Percentiles rank a stretch among this genome's conserved stretches.
Conservation (phyloP, 2,329 filamentous ascomycete genomes). For the Epichloe uncinata region DNA sequence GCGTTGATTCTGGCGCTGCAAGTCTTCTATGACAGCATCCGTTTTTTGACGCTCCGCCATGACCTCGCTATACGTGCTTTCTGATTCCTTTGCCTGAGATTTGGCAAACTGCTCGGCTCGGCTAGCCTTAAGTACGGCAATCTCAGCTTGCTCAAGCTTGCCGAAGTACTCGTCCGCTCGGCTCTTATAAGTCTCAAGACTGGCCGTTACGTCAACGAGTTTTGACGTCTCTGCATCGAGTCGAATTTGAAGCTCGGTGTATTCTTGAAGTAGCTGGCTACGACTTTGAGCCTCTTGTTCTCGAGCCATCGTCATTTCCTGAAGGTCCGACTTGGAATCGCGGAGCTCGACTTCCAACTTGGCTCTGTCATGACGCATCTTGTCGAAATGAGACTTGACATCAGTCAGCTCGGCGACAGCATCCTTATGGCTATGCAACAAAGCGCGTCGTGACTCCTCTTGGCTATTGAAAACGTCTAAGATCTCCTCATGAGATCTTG, state of each 20-base stretch:
- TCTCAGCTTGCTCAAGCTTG: slow-evolving; percentile 94
- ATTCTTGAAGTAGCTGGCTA: slow-evolving; percentile 80
- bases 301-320: slow-evolving; percentile 62
- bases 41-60: slow-evolving; percentile 89
- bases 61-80: slow-evolving; percentile 79
- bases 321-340: slow-evolving; percentile 69
- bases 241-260: slow-evolving; percentile 83
- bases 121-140: slow-evolving; percentile 81
- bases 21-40: slow-evolving; percentile 74
- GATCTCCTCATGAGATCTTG: slow-evolving; percentile 87
- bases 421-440: slow-evolving; percentile 76
- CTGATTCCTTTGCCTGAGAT: slow-evolving; percentile 75
- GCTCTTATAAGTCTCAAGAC: slow-evolving; percentile 77
- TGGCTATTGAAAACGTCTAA: slow-evolving; percentile 87
- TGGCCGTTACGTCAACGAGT: slow-evolving; percentile 69
- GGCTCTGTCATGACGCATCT: slow-evolving; percentile 68
- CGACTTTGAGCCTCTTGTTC: slow-evolving; percentile 85
- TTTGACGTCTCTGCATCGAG: slow-evolving; percentile 82
- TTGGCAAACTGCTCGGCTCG: slow-evolving; percentile 91
- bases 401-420: slow-evolving; percentile 75
- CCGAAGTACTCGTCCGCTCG: slow-evolving; percentile 93
- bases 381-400: slow-evolving; percentile 76
- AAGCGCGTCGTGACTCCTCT: slow-evolving; percentile 70
- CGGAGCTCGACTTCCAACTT: slow-evolving; percentile 75
- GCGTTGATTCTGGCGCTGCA: slow-evolving; percentile 79